Evolutionary conservation across 78 protist genomes (phyloP).

Genomic region (Planoprotostelium fungivorum): DNA sequence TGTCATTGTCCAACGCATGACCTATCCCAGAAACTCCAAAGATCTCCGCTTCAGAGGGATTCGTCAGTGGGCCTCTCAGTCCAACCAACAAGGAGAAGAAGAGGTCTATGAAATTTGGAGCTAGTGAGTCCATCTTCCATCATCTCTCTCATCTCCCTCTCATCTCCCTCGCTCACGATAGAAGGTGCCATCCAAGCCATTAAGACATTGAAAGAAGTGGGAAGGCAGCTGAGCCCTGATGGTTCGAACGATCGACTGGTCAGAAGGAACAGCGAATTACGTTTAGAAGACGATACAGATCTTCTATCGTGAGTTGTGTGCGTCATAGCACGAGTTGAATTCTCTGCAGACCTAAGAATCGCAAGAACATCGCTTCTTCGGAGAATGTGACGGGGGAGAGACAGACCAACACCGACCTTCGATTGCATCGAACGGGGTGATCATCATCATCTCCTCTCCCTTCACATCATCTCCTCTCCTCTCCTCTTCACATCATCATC

Average conservation of each 20-base stretch:
- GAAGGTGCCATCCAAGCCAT: not conserved
- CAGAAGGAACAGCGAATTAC: not conserved
- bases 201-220: not conserved
- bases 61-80: too few relatives aligned
- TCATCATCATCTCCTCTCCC: not conserved
- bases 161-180: not conserved
- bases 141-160: not conserved
- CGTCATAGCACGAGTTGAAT: not conserved
- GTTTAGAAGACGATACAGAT: not conserved
- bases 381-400: not conserved
- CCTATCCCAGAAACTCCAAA: too few relatives aligned
- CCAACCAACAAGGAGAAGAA: not conserved
- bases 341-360: not conserved
- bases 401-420: not conserved
- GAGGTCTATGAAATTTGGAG: not conserved
- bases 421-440: too few relatives aligned
- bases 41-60: too few relatives aligned
- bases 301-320: not conserved
- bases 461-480: not conserved
- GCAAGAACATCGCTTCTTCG: not conserved
- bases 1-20: too few relatives aligned
- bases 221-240: not conserved
- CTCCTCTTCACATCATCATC: not conserved
- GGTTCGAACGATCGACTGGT: too few relatives aligned
- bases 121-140: not conserved